phyloP scores from a whole-genome alignment of 768 basidiomycete genomes.

The Phanerochaete sordida region DNA sequence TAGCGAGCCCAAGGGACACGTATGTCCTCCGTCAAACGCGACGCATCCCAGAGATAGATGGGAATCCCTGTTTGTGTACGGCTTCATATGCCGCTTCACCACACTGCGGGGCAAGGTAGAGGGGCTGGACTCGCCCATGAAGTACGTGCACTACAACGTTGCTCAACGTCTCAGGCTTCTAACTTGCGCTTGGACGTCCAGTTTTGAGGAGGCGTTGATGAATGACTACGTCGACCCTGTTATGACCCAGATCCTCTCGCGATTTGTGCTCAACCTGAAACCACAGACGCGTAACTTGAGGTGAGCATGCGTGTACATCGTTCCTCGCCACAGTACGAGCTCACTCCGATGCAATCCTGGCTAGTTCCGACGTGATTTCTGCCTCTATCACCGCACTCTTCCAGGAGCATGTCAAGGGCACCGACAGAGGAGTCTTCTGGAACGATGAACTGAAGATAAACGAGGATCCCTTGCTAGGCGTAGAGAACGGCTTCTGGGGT shows the following conservation, averaged over 20 bases:
- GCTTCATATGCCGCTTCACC: slow-evolving; percentile 83
- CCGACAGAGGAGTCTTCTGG: slow-evolving; percentile 81
- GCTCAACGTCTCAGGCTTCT: slow-evolving; percentile 23
- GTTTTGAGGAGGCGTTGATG: slow-evolving; percentile 78
- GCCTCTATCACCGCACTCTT: slow-evolving; percentile 67
- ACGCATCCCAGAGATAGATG: slow-evolving; percentile 78
- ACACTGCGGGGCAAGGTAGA: slow-evolving; percentile 70
- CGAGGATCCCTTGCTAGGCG: slow-evolving; percentile 65
- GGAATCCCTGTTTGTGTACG: slow-evolving; percentile 84
- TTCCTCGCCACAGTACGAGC: slow-evolving; percentile 26
- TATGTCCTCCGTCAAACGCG: slow-evolving; percentile 57
- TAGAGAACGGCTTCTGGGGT: slow-evolving; percentile 73
- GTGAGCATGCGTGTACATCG: slow-evolving; percentile 46
- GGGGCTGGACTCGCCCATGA: slow-evolving; percentile 77
- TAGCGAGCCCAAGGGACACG: slow-evolving; percentile 36
- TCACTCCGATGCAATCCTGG: slow-evolving; percentile 27
- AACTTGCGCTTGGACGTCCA: slow-evolving; percentile 33
- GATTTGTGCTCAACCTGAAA: slow-evolving; percentile 78
- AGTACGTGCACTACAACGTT: slow-evolving; percentile 49
- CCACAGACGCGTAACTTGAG: slow-evolving; percentile 89
- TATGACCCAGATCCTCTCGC: slow-evolving; percentile 66
- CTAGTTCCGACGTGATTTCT: slow-evolving; percentile 78
- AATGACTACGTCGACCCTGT: slow-evolving; percentile 68
- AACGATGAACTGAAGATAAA: slow-evolving; percentile 63
- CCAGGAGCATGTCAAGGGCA: slow-evolving; percentile 66